Conservation (phyloP, 75 land plant genomes). For the Sequoiadendron giganteum region DNA sequence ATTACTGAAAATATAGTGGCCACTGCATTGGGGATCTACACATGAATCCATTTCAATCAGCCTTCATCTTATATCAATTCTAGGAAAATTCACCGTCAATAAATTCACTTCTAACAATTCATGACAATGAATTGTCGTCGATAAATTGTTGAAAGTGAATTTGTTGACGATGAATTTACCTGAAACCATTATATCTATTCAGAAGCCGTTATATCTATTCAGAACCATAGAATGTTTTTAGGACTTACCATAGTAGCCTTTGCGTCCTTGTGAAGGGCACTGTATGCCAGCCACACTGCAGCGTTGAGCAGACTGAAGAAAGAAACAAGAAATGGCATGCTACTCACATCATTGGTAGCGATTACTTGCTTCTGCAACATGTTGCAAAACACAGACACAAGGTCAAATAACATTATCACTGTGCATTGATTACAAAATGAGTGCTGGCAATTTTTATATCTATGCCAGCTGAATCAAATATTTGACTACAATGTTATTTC, state of each 20-base stretch:
- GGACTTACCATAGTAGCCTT: constrained; percentile 3
- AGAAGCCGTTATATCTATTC: too few relatives aligned
- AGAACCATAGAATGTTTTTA: not conserved
- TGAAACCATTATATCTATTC: too few relatives aligned
- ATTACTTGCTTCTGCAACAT: constrained; percentile 1
- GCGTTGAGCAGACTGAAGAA: constrained; percentile 3
- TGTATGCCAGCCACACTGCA: constrained; percentile 8
- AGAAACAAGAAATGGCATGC: not conserved
- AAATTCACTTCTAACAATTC: too few relatives aligned
- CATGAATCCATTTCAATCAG: not conserved
- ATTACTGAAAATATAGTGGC: not conserved
- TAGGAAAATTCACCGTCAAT: too few relatives aligned
- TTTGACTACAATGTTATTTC: too few relatives aligned
- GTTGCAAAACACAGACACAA: not conserved
- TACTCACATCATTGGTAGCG: not conserved
- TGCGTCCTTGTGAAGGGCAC: constrained; percentile 3
- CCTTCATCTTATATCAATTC: too few relatives aligned
- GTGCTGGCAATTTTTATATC: too few relatives aligned
- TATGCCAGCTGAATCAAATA: too few relatives aligned
- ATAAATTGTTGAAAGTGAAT: too few relatives aligned
- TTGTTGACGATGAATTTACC: too few relatives aligned
- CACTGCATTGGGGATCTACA: not conserved
- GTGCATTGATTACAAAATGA: not conserved
- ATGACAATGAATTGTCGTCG: too few relatives aligned
- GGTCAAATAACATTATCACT: not conserved